Evolutionary conservation across 2,329 filamentous ascomycete genomes (phyloP).

Genomic region (Phoma sp.): DNA sequence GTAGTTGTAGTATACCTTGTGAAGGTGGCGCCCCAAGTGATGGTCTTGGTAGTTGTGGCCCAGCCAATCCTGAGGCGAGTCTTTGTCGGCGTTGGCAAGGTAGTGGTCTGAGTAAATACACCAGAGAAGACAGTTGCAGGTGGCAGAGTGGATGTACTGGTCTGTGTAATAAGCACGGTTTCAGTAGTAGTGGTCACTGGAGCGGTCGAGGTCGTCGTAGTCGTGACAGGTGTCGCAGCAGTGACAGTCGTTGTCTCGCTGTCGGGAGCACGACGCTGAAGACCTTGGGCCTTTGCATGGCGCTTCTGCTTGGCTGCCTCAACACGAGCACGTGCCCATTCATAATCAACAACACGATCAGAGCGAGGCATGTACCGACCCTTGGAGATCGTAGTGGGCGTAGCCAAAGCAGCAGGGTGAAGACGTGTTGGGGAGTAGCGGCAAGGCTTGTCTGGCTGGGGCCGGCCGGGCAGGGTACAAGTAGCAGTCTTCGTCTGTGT

Average conservation of each 20-base stretch:
- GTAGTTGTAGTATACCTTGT: slow-evolving; percentile 45
- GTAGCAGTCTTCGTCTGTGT: slow-evolving; percentile 47
- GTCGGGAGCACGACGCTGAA: slow-evolving; percentile 46
- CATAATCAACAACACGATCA: slow-evolving; percentile 39
- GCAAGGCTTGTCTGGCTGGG: slow-evolving; percentile 43
- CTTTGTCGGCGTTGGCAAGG: slow-evolving; percentile 44
- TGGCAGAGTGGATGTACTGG: slow-evolving; percentile 39
- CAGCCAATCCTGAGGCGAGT: slow-evolving; percentile 36
- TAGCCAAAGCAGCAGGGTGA: slow-evolving; percentile 38
- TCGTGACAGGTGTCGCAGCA: slow-evolving; percentile 33
- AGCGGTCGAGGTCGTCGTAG: slow-evolving; percentile 37
- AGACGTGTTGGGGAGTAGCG: slow-evolving; percentile 45
- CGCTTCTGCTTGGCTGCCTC: slow-evolving; percentile 44
- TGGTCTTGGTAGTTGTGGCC: slow-evolving; percentile 39
- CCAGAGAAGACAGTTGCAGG: slow-evolving; percentile 47
- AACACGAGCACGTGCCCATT: slow-evolving; percentile 44
- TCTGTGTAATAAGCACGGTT: slow-evolving; percentile 29
- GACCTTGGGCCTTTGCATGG: slow-evolving; percentile 26
- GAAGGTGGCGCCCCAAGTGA: slow-evolving; percentile 44
- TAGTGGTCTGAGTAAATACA: slow-evolving; percentile 40
- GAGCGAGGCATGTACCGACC: slow-evolving; percentile 32
- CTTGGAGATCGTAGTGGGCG: slow-evolving; percentile 32
- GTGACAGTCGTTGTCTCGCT: slow-evolving; percentile 44
- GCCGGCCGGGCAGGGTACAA: slow-evolving; percentile 44
- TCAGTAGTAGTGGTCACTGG: slow-evolving; percentile 40